Evolutionary conservation across 1,284 basidiomycete genomes (phyloP), one percentile per base, ranked within the genome.

Genomic region (Malassezia globosa): DNA sequence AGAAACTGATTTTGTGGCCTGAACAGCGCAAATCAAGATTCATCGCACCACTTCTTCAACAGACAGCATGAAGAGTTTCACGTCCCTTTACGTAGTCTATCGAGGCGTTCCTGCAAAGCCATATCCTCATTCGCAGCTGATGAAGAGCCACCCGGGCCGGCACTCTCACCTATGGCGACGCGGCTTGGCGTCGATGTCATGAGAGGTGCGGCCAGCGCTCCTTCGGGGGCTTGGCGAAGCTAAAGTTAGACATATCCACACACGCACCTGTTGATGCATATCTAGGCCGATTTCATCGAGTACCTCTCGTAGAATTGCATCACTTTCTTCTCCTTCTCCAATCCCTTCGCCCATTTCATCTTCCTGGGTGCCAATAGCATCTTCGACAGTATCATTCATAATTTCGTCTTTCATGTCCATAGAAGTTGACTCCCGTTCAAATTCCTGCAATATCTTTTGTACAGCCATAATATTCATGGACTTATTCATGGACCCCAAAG

Each of bases 381-480:
- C 92, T 74, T 97, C 94, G 7, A 97, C 85, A 1, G 90, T 85
- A 55, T 97, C 94, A 31, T 84, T 87, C 92, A 97, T 97, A 85
- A 97, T 94, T 73, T 95, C 92, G 74, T 96, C 94, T 75, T 96
- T 97, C 94, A 99, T 97, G 73, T 97, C 92, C 94, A 99, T 99
- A 72, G 84, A 86, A 8, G 85, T 82, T 57, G 84, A 92, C 75
- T 99, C 94, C 65, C 83, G 84, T 76, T 97, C 92, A 62, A 99
- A 99, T 41, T 99, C 92, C 62, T 83, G 85, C 84, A 97, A 89
- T 69, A 97, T 96, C 45, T 82, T 81, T 72, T 90, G 87, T 55
- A 99, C 96, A 60, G 82, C 80, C 7, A 94, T 92, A 10, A 97
- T 79, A 73, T 97, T 97, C 62, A 97, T 79, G 29, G 85, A 85